phyloP scores from a whole-genome alignment of 805 yeast species.

The Saccharomyces mikatae region DNA sequence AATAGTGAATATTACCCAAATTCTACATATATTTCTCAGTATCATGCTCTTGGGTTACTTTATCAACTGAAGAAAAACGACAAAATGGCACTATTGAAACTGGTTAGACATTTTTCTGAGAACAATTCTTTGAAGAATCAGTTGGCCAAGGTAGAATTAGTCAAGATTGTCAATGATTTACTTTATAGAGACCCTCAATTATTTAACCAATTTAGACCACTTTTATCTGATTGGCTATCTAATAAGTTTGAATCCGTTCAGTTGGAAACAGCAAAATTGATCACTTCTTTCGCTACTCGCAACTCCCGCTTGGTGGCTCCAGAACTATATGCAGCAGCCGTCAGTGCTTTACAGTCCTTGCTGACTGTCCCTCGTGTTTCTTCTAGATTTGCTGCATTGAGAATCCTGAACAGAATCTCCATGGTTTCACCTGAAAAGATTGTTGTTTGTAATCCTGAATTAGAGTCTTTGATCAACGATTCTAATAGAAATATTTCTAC shows the following conservation, averaged over 20 bases:
- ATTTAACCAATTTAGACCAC: constrained; percentile 37
- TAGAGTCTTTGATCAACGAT: constrained; percentile 82
- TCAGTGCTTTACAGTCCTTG: constrained; percentile 65
- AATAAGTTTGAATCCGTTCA: constrained; percentile 85
- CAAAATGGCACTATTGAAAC: constrained; percentile 84
- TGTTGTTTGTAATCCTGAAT: constrained; percentile 71
- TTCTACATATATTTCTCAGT: constrained; percentile 79
- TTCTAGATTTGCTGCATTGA: constrained; percentile 86
- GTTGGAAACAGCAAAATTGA: constrained; percentile 76
- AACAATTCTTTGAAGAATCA: constrained; percentile 65
- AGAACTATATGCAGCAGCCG: constrained; percentile 62
- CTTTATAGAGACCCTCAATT: constrained; percentile 64
- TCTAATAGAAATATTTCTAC: constrained; percentile 88
- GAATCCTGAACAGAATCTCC: constrained; percentile 81
- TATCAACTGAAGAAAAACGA: constrained; percentile 86
- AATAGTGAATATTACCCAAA: constrained; percentile 46
- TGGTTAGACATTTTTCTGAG: constrained; percentile 67
- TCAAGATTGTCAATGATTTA: constrained; percentile 70
- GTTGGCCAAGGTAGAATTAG: constrained; percentile 76
- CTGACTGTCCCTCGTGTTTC: constrained; percentile 83
- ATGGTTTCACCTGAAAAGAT: constrained; percentile 71
- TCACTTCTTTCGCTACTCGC: constrained; percentile 40
- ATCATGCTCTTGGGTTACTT: constrained; percentile 88
- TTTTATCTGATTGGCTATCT: constrained; percentile 61
- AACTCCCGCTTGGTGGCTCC: constrained; percentile 47